phyloP scores from a whole-genome alignment of 83 land plant species.

The Thuja plicata region DNA sequence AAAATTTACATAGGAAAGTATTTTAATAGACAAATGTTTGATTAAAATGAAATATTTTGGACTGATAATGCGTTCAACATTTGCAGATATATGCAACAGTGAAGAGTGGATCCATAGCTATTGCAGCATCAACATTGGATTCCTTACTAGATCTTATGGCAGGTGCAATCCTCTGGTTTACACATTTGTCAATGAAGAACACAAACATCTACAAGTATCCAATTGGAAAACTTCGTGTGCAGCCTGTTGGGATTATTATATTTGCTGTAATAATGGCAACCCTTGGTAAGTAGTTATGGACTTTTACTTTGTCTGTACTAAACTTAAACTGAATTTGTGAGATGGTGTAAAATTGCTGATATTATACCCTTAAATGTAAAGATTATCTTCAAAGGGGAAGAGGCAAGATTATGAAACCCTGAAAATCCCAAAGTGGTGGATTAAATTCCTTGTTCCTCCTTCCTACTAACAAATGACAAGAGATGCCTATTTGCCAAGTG shows the following conservation, averaged over 20 bases:
- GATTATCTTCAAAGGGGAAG: too few species aligned
- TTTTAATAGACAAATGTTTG: not conserved
- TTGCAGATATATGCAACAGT: conserved; percentile 82
- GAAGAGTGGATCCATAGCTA: conserved; percentile 81
- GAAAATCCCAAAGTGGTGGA: too few species aligned
- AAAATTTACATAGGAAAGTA: not conserved
- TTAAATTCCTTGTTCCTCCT: too few species aligned
- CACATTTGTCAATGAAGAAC: conserved; percentile 60
- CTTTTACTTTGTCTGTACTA: not conserved
- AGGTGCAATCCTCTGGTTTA: conserved; percentile 84
- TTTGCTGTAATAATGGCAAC: conserved; percentile 98
- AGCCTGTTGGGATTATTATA: conserved; percentile 89
- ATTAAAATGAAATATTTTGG: not conserved
- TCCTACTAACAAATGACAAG: too few species aligned
- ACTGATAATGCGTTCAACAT: not conserved
- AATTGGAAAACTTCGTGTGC: conserved; percentile 84
- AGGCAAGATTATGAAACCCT: too few species aligned
- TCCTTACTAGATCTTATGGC: conserved; percentile 89
- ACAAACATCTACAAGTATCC: conserved; percentile 77
- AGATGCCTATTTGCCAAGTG: too few species aligned
- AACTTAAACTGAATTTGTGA: not conserved
- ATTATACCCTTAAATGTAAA: not conserved
- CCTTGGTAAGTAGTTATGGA: conserved; percentile 49
- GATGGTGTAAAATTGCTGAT: not conserved
- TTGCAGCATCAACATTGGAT: conserved; percentile 90